Percentiles rank a stretch among this genome's conserved stretches.
Evolutionary conservation across 306 rosid genomes (phyloP).

Genomic region (Corylus avellana): DNA sequence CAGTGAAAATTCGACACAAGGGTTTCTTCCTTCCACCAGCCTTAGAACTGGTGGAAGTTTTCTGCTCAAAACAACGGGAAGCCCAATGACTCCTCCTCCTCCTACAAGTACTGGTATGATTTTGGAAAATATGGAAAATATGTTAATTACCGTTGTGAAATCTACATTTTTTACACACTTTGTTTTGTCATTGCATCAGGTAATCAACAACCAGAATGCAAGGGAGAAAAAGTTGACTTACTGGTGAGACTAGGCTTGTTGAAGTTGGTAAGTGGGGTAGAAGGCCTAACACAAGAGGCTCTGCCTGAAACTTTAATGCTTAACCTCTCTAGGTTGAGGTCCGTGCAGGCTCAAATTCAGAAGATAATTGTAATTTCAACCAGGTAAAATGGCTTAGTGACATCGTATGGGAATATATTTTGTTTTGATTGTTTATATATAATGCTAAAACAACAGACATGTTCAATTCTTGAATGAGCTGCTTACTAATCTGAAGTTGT

Average conservation of each 20-base stretch:
- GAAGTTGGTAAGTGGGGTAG: slow-evolving; percentile 59
- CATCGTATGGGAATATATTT: too few species aligned
- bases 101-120: slow-evolving; percentile 44
- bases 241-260: slow-evolving; percentile 78
- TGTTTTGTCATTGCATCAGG: slow-evolving; percentile 41
- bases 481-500: not conserved
- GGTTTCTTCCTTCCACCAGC: slow-evolving; percentile 68
- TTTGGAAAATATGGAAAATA: not conserved
- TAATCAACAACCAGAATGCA: slow-evolving; percentile 66
- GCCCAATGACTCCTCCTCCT: slow-evolving; percentile 32
- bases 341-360: slow-evolving; percentile 83
- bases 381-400: slow-evolving; percentile 45
- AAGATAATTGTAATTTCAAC: slow-evolving; percentile 73
- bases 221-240: slow-evolving; percentile 75
- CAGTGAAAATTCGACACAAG: slow-evolving; percentile 45
- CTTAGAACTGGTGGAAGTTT: slow-evolving; percentile 79
- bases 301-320: slow-evolving; percentile 76
- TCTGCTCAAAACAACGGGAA: slow-evolving; percentile 42
- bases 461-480: not conserved
- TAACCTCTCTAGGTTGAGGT: slow-evolving; percentile 75
- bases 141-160: slow-evolving; percentile 10
- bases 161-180: not conserved
- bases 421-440: too few species aligned
- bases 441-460: not conserved
- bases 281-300: slow-evolving; percentile 65